A percentile compares a stretch with the other conserved stretches of the same genome.
phyloP scores from a whole-genome alignment of 768 basidiomycete species.

The Pleurotus platypus region DNA sequence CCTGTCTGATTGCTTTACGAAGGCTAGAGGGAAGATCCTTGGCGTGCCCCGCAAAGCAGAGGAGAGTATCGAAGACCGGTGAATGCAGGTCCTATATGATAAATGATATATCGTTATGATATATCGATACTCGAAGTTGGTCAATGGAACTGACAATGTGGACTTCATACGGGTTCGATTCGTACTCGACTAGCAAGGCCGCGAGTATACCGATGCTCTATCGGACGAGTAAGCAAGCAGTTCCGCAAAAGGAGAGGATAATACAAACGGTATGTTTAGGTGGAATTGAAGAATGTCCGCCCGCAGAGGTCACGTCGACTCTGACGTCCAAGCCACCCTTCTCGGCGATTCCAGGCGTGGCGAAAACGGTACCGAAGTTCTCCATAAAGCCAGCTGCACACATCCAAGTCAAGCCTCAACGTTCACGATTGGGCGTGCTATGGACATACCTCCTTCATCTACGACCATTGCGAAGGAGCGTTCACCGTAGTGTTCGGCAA shows the following conservation, averaged over 20 bases:
- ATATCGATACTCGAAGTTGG: not conserved
- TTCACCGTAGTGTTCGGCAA: constrained; percentile 64
- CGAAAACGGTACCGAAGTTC: constrained; percentile 50
- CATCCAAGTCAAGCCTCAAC: not conserved
- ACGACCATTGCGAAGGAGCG: constrained; percentile 75
- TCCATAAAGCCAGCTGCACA: constrained; percentile 39
- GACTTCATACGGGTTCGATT: constrained; percentile 55
- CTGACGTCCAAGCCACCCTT: constrained; percentile 66
- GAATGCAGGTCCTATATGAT: constrained; percentile 48
- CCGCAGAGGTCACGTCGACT: constrained; percentile 62
- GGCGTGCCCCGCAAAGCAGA: constrained; percentile 65
- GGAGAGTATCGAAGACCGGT: constrained; percentile 57
- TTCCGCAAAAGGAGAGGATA: not conserved
- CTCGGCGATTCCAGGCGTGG: constrained; percentile 64
- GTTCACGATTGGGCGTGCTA: not conserved
- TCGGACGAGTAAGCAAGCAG: not conserved
- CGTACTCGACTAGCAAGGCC: constrained; percentile 61
- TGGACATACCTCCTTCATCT: constrained; percentile 76
- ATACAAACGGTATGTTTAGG: constrained; percentile 68
- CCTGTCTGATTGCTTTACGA: constrained; percentile 42
- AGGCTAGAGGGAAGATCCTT: constrained; percentile 46
- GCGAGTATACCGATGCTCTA: constrained; percentile 83
- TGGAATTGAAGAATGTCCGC: constrained; percentile 87
- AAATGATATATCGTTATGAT: not conserved
- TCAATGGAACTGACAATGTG: constrained; percentile 39